phyloP scores from a whole-genome alignment of 1,139 yeast species.

The Scheffersomyces titani region DNA sequence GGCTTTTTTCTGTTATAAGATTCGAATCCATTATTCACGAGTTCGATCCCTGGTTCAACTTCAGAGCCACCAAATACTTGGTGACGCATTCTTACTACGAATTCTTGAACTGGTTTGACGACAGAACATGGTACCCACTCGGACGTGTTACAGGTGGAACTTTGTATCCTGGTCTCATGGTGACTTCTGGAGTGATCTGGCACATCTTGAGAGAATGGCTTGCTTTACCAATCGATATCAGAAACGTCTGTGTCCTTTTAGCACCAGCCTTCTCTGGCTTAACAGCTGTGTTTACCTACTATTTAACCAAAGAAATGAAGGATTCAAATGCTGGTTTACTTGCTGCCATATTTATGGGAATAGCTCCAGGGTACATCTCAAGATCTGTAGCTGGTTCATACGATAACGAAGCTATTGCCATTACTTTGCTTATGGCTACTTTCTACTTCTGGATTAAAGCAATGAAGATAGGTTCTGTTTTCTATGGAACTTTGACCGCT shows the following conservation, averaged over 20 bases:
- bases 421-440: conserved; percentile 91
- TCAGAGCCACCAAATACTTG: conserved; percentile 88
- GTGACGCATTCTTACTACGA: conserved; percentile 84
- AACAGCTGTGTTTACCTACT: conserved; percentile 90
- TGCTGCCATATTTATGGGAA: conserved; percentile 94
- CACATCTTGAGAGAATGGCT: conserved; percentile 62
- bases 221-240: conserved; percentile 86
- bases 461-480: conserved; percentile 84
- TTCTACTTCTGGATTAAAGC: conserved; percentile 96
- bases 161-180: conserved; percentile 97
- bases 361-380: conserved; percentile 98
- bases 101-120: conserved; percentile 97
- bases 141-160: conserved; percentile 99
- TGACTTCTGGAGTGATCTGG: conserved; percentile 90
- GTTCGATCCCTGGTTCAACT: conserved; percentile 99
- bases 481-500: conserved; percentile 84
- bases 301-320: conserved; percentile 87
- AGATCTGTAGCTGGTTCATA: conserved; percentile 98
- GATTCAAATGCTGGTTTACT: conserved; percentile 87
- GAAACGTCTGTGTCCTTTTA: conserved; percentile 92
- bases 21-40: conserved; percentile 98
- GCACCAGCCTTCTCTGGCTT: conserved; percentile 97
- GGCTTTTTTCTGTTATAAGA: conserved; percentile 77
- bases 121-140: conserved; percentile 97
- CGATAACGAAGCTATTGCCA: conserved; percentile 99